Conservation (phyloP, 805 yeast species). For the Kazachstania kunashirensis region DNA sequence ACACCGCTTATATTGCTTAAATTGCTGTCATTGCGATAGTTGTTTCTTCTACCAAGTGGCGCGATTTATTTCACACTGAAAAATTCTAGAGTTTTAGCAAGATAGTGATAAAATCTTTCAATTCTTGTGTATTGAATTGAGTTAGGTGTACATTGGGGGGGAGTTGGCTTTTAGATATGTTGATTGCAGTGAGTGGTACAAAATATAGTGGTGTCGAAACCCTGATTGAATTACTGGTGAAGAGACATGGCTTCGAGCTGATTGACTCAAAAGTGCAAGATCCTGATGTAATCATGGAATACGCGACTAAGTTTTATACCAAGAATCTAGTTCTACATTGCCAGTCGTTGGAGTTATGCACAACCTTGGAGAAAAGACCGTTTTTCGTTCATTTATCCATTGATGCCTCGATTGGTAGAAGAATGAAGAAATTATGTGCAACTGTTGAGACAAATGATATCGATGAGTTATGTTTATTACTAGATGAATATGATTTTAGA, state of each 20-base stretch:
- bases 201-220: conserved; percentile 18
- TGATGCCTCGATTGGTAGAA: conserved; percentile 55
- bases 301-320: conserved; percentile 60
- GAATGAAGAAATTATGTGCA: conserved; percentile 28
- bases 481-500: conserved; percentile 24
- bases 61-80: too few species aligned
- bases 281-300: conserved; percentile 40
- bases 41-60: too few species aligned
- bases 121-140: too few species aligned
- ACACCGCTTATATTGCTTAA: too few species aligned
- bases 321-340: conserved; percentile 50
- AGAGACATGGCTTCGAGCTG: conserved; percentile 11
- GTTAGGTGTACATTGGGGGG: neutral
- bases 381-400: conserved; percentile 72
- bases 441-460: conserved; percentile 7
- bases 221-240: conserved; percentile 11
- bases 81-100: too few species aligned
- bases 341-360: conserved; percentile 34
- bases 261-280: conserved; percentile 7
- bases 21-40: too few species aligned
- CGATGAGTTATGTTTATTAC: conserved; percentile 30
- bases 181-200: conserved; percentile 25
- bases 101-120: too few species aligned
- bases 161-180: conserved; percentile 11
- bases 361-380: conserved; percentile 54